Percentiles rank a stretch among this genome's conserved stretches.
These are phyloP conservation scores for Blastobotrys attinorum DNA, from an alignment of 805 yeast genomes.

Conservation along the genomic window DNA sequence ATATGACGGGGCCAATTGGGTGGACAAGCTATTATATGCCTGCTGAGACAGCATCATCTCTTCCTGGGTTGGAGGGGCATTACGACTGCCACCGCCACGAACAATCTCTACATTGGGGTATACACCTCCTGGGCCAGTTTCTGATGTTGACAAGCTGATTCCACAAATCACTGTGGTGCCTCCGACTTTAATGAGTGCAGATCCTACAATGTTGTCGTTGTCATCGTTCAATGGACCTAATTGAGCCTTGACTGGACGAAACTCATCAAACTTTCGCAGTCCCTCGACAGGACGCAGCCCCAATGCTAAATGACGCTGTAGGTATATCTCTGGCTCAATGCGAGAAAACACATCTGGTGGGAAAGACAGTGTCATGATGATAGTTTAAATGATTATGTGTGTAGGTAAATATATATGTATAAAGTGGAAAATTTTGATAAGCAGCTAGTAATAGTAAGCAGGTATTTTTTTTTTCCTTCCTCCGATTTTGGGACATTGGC, in stretches of 20 bases:
- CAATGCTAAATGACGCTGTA: conserved; percentile 66
- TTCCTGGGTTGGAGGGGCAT: conserved; percentile 20
- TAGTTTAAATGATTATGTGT: neutral
- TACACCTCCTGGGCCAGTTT: conserved; percentile 14
- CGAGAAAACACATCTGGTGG: conserved; percentile 78
- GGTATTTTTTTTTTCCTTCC: too few relatives aligned
- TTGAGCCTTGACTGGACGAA: conserved; percentile 44
- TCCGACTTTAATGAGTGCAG: conserved; percentile 62
- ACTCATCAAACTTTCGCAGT: conserved; percentile 62
- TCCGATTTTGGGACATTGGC: neutral
- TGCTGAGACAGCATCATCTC: conserved; percentile 36
- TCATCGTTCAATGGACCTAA: conserved; percentile 15
- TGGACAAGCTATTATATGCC: conserved; percentile 44
- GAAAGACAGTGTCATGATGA: conserved; percentile 45
- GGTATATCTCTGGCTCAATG: conserved; percentile 75
- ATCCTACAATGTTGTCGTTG: conserved; percentile 44
- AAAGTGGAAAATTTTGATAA: neutral
- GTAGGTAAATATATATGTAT: neutral
- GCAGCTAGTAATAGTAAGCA: too few relatives aligned
- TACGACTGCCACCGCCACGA: conserved; percentile 15
- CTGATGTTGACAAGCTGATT: conserved; percentile 16
- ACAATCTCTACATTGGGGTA: conserved; percentile 21
- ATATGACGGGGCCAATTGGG: conserved; percentile 21
- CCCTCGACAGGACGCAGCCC: conserved; percentile 63
- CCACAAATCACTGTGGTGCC: conserved; percentile 61